Percentiles rank a stretch among this genome's conserved stretches.
Conservation (phyloP, 331 rosid species). For the Acacia pycnantha region DNA sequence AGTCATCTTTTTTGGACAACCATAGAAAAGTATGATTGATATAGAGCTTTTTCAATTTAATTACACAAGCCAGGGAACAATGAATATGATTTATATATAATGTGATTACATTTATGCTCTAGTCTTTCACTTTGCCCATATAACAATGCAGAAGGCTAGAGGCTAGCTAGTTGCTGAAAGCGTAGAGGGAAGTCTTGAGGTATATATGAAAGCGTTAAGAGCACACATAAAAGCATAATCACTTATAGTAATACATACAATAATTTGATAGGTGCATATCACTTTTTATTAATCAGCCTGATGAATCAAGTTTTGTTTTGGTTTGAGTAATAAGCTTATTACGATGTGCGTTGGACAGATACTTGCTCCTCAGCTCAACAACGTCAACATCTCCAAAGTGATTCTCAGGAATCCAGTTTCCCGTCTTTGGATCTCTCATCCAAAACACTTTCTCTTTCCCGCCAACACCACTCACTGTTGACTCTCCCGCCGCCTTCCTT, state of each 20-base stretch:
- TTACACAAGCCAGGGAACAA: neutral
- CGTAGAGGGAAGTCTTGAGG: neutral
- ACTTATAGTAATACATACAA: neutral
- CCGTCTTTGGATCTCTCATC: slow-evolving; percentile 79
- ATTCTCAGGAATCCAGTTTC: slow-evolving; percentile 75
- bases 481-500: slow-evolving; percentile 1
- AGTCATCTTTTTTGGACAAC: neutral
- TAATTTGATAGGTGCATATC: neutral
- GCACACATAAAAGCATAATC: no score
- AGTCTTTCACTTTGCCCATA: neutral
- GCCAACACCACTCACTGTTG: neutral
- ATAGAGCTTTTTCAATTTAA: neutral
- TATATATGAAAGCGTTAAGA: neutral
- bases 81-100: neutral
- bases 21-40: neutral
- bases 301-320: neutral
- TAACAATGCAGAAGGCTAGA: neutral
- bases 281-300: neutral
- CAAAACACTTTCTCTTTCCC: slow-evolving; percentile 39
- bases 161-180: neutral
- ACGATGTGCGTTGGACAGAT: slow-evolving; percentile 32
- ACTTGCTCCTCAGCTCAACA: slow-evolving; percentile 53
- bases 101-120: neutral
- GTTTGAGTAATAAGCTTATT: neutral
- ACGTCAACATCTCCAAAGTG: slow-evolving; percentile 50